Conservation (phyloP, 176 grass and related monocot genomes). For the Oryza punctata region DNA sequence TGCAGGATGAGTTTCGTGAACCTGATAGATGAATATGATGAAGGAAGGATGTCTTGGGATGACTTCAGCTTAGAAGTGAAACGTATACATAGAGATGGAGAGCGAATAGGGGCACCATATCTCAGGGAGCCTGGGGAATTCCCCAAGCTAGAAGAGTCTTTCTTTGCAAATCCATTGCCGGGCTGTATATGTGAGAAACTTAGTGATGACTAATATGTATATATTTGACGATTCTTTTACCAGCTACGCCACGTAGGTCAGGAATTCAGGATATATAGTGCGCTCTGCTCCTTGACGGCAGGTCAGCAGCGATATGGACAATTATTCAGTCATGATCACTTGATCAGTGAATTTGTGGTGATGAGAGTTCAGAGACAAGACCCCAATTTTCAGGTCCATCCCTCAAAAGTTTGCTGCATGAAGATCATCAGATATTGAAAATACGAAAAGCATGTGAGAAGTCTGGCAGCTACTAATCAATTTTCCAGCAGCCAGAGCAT, state of each 20-base stretch:
- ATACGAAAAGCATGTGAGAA: neutral
- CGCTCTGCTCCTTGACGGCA: neutral
- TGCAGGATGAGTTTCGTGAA: conserved; percentile 81
- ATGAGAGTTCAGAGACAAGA: neutral
- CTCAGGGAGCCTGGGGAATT: conserved; percentile 84
- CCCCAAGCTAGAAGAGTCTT: conserved; percentile 90
- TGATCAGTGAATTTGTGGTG: neutral
- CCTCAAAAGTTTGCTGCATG: neutral
- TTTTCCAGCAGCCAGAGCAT: conserved; percentile 12
- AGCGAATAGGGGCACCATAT: conserved; percentile 75
- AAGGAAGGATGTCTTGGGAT: conserved; percentile 75
- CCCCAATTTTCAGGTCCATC: neutral
- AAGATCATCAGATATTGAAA: neutral
- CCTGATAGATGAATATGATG: conserved; percentile 82
- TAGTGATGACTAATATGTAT: conserved; percentile 38
- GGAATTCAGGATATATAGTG: neutral
- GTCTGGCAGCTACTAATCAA: neutral
- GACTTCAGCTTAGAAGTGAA: conserved; percentile 87
- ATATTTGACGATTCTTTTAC: conserved; percentile 10
- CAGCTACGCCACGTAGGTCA: neutral
- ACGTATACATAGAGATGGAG: conserved; percentile 62
- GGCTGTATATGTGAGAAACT: conserved; percentile 93
- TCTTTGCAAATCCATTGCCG: conserved; percentile 92
- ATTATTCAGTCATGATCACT: neutral
- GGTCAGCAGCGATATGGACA: neutral